phyloP scores from a whole-genome alignment of 2,329 filamentous ascomycete species.

The Neurospora sp. region DNA sequence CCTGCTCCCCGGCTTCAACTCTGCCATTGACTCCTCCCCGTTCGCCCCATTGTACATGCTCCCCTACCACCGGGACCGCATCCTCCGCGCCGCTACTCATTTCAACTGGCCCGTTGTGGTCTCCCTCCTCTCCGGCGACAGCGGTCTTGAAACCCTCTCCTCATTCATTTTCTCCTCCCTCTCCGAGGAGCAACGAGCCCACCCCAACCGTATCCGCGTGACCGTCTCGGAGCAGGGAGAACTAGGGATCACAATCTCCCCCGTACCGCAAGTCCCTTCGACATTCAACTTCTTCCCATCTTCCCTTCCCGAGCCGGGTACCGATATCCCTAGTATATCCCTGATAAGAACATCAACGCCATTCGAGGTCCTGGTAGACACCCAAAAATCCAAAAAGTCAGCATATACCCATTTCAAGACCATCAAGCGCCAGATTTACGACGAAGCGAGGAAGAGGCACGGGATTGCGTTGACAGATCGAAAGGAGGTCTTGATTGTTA shows the following conservation, averaged over 20 bases:
- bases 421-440: constrained; percentile 62
- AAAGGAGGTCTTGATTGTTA: constrained; percentile 69
- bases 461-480: constrained; percentile 39
- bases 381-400: constrained; percentile 30
- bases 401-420: constrained; percentile 84
- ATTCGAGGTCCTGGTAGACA: constrained; percentile 34
- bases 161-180: constrained; percentile 24
- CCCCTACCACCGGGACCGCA: constrained; percentile 64
- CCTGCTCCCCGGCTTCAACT: constrained; percentile 27
- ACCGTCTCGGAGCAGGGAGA: constrained; percentile 40
- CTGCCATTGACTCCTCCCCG: too few species aligned
- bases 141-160: constrained; percentile 34
- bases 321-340: too few species aligned
- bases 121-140: constrained; percentile 31
- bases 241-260: constrained; percentile 32
- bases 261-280: constrained; percentile 38
- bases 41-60: constrained; percentile 58
- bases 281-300: constrained; percentile 34
- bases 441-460: constrained; percentile 53
- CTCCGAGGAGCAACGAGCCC: constrained; percentile 14
- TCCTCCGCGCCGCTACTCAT: constrained; percentile 52
- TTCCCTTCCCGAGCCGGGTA: constrained; percentile 31
- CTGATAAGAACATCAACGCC: too few species aligned
- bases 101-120: constrained; percentile 44
- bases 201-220: constrained; percentile 42